phyloP scores from a whole-genome alignment of 257 asterid genomes.

The Ilex aquifolium region DNA sequence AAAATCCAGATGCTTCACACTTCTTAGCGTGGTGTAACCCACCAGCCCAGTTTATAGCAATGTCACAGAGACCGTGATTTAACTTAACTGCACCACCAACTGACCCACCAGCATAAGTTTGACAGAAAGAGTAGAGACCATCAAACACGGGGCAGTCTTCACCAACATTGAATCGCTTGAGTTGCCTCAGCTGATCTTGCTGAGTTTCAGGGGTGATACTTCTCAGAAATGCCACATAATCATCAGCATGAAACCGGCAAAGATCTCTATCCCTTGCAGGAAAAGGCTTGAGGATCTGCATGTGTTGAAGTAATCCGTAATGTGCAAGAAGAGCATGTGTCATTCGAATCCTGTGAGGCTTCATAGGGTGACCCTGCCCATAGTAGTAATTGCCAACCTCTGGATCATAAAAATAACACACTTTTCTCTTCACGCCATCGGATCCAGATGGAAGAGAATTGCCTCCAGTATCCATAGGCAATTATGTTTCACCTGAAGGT shows the following conservation, averaged over 20 bases:
- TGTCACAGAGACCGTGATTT: not conserved
- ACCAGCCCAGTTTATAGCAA: not conserved
- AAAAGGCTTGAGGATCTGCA: not conserved
- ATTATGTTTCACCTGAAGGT: too few species aligned
- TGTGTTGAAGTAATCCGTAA: not conserved
- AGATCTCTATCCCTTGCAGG: not conserved
- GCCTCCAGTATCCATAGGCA: not conserved
- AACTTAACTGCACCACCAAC: not conserved
- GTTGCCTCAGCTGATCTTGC: conserved; percentile 1
- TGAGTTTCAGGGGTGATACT: not conserved
- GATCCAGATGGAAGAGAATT: not conserved
- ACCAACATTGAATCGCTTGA: conserved; percentile 1
- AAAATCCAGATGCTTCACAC: not conserved
- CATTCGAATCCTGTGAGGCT: conserved; percentile 1
- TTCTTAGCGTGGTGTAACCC: not conserved
- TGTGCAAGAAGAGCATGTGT: conserved; percentile 2
- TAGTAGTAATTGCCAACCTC: conserved; percentile 1
- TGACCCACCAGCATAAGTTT: not conserved
- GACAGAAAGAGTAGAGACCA: not conserved
- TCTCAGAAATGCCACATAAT: not conserved
- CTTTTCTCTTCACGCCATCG: not conserved
- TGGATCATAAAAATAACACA: not conserved
- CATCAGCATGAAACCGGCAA: conserved; percentile 2
- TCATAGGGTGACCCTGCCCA: conserved; percentile 2
- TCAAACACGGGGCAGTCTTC: conserved; percentile 2